A percentile compares a stretch with the other conserved stretches of the same genome.
Conservation (phyloP, 2,329 filamentous ascomycete genomes). For the Septoria petroselini region DNA sequence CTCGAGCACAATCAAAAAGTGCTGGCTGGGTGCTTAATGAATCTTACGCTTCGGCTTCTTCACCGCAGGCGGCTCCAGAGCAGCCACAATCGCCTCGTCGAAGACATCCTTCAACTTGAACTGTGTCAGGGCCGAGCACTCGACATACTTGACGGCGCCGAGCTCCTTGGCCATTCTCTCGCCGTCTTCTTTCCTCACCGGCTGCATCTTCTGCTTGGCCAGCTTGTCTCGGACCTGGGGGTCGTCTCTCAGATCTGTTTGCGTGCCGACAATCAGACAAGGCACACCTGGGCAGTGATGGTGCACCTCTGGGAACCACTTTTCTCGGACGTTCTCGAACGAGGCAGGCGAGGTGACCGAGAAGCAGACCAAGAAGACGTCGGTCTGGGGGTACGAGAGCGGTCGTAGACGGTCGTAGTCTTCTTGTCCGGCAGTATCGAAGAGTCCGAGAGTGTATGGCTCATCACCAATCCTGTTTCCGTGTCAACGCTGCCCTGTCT, state of each 20-base stretch:
- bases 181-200: conserved; percentile 87
- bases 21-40: not conserved
- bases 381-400: conserved; percentile 95
- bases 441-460: conserved; percentile 93
- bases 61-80: conserved; percentile 78
- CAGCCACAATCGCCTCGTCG: conserved; percentile 97
- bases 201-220: conserved; percentile 91
- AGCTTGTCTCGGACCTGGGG: conserved; percentile 84
- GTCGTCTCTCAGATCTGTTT: conserved; percentile 93
- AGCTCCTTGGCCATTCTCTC: conserved; percentile 95
- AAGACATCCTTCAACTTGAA: conserved; percentile 99
- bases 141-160: conserved; percentile 97
- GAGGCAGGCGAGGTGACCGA: conserved; percentile 95
- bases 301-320: conserved; percentile 98
- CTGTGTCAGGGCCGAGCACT: conserved; percentile 96
- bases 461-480: conserved; percentile 89
- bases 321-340: conserved; percentile 98
- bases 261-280: conserved; percentile 95
- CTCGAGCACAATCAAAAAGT: not conserved
- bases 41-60: conserved; percentile 59
- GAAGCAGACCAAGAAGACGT: conserved; percentile 98
- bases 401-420: conserved; percentile 97
- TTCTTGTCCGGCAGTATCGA: conserved; percentile 98
- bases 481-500: conserved; percentile 16
- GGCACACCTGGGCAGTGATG: conserved; percentile 98